These are phyloP conservation scores for Lasiodiplodia sp. DNA, from an alignment of 2,329 filamentous ascomycete species.

Conservation along the genomic window DNA sequence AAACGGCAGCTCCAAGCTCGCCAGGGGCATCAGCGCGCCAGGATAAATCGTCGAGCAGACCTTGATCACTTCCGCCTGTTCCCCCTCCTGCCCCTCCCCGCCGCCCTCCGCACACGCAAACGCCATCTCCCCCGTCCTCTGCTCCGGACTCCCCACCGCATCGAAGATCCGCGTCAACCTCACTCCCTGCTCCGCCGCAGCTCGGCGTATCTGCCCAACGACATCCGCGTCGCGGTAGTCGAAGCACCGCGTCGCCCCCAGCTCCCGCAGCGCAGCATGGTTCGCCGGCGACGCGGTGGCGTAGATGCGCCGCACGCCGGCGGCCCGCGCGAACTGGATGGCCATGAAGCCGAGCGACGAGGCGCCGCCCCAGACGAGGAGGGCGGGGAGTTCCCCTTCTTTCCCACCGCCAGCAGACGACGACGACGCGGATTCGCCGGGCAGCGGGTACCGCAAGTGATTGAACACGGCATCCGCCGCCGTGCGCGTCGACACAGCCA, in stretches of 20 bases:
- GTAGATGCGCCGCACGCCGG: slow-evolving; percentile 28
- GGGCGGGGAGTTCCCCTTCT: slow-evolving; percentile 38
- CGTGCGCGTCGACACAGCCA: slow-evolving; percentile 65
- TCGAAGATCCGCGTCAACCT: neutral
- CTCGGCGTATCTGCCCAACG: slow-evolving; percentile 8
- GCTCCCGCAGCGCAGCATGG: slow-evolving; percentile 19
- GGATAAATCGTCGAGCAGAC: neutral
- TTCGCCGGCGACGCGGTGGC: slow-evolving; percentile 31
- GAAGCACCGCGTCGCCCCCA: slow-evolving; percentile 31
- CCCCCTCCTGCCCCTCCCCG: neutral
- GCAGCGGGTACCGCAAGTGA: slow-evolving; percentile 62
- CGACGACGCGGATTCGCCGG: no score
- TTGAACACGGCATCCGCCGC: slow-evolving; percentile 62
- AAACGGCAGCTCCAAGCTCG: neutral
- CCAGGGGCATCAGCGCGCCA: neutral
- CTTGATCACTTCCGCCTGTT: neutral
- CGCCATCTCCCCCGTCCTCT: neutral
- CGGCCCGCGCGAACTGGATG: slow-evolving; percentile 28
- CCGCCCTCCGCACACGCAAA: neutral
- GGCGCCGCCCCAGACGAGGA: slow-evolving; percentile 31
- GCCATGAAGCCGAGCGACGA: slow-evolving; percentile 29
- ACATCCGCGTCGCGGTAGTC: slow-evolving; percentile 30
- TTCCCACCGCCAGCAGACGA: no score
- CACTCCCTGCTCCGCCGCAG: slow-evolving; percentile 1
- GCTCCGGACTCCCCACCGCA: neutral